phyloP scores from a whole-genome alignment of 495 filamentous ascomycete species.

The Oleoguttula mirabilis region DNA sequence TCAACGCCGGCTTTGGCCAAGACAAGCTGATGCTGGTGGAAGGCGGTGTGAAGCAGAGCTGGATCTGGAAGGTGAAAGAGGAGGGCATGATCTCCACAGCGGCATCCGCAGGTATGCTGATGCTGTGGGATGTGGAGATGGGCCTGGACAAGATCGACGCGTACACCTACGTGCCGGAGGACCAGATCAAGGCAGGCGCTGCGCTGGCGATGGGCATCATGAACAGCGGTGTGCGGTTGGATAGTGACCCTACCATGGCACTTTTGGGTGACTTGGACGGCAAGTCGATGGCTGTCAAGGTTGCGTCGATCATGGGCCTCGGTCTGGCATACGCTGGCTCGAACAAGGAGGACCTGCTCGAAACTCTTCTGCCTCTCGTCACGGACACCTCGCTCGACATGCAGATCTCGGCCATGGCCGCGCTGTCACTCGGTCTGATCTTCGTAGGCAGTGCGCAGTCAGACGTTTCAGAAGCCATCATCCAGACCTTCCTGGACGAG shows the following conservation, averaged over 20 bases:
- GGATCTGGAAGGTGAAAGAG: conserved; percentile 99
- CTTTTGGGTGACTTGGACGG: conserved; percentile 61
- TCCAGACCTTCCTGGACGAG: conserved; percentile 82
- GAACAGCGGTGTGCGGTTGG: conserved; percentile 77
- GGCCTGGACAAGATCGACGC: conserved; percentile 87
- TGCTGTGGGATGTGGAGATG: conserved; percentile 81
- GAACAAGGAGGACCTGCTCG: conserved; percentile 70
- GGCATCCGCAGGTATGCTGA: conserved; percentile 78
- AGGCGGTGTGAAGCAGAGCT: conserved; percentile 66
- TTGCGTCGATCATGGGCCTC: conserved; percentile 87
- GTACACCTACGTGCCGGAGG: conserved; percentile 73
- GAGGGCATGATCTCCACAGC: conserved; percentile 95
- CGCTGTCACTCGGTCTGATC: conserved; percentile 76
- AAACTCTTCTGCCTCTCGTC: conserved; percentile 73
- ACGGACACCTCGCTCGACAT: conserved; percentile 70
- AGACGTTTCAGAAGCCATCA: conserved; percentile 76
- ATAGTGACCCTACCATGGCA: conserved; percentile 77
- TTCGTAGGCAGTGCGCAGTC: conserved; percentile 87
- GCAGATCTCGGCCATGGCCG: conserved; percentile 94
- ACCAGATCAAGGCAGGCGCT: conserved; percentile 79
- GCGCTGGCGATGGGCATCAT: conserved; percentile 84
- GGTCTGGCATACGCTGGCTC: conserved; percentile 89
- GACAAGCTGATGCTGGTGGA: conserved; percentile 93
- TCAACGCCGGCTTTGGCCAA: conserved; percentile 86
- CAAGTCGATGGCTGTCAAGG: conserved; percentile 61